These are phyloP conservation scores for Penicillium corylophilum DNA, from an alignment of 2,329 filamentous ascomycete genomes.

Conservation along the genomic window DNA sequence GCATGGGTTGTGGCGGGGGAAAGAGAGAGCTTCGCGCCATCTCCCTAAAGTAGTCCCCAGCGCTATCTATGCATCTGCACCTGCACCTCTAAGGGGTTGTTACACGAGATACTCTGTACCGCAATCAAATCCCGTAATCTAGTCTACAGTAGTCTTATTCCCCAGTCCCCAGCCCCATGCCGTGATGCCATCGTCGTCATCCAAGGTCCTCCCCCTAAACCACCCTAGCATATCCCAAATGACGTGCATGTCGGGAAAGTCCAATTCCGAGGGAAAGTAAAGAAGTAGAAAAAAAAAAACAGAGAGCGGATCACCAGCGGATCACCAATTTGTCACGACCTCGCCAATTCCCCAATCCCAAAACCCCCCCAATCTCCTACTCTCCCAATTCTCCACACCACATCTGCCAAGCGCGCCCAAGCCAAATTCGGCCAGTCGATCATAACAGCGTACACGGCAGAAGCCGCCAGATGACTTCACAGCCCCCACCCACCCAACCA, in stretches of 20 bases:
- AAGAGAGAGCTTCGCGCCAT: no score
- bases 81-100: no score
- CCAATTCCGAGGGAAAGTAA: neutral
- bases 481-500: conserved; percentile 6
- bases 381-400: neutral
- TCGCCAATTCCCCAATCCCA: neutral
- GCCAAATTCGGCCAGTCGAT: neutral
- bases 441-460: conserved; percentile 11
- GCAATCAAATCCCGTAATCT: no score
- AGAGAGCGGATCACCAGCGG: neutral
- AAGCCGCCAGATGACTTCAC: conserved; percentile 24
- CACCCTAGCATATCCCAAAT: neutral
- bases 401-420: neutral
- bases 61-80: no score
- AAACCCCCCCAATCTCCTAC: neutral
- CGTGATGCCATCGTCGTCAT: neutral
- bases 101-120: no score
- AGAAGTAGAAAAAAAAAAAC: neutral
- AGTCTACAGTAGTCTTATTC: no score
- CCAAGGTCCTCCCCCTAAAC: neutral
- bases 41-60: no score
- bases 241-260: neutral
- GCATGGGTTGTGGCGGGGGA: neutral
- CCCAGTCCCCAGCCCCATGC: neutral
- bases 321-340: no score